phyloP scores from a whole-genome alignment of 1,284 basidiomycete species.

The Ceratobasidium sp. region DNA sequence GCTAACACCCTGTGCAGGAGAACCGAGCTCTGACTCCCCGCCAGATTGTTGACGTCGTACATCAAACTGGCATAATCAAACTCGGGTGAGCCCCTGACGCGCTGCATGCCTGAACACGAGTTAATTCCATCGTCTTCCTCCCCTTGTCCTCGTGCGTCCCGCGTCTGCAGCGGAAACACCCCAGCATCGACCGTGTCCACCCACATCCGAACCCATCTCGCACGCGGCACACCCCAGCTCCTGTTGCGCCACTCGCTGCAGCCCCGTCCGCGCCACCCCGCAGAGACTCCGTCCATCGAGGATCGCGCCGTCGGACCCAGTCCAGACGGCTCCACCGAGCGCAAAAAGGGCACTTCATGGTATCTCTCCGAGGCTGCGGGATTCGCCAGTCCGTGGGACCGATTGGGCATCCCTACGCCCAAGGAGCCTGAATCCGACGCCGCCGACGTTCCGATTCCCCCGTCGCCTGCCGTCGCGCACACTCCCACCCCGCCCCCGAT shows the following conservation, averaged over 20 bases:
- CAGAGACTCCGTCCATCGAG: conserved; percentile 28
- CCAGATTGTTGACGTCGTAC: conserved; percentile 41
- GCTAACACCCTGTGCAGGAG: conserved; percentile 20
- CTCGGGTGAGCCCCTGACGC: conserved; percentile 44
- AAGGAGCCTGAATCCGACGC: conserved; percentile 23
- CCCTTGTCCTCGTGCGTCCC: conserved; percentile 3
- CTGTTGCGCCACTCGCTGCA: conserved; percentile 37
- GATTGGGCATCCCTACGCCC: conserved; percentile 45
- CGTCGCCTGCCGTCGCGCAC: conserved; percentile 15
- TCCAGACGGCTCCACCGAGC: conserved; percentile 39
- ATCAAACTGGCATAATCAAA: conserved; percentile 34
- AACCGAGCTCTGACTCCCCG: conserved; percentile 41
- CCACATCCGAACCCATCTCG: conserved; percentile 28
- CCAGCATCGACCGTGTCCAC: conserved; percentile 40
- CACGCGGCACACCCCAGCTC: conserved; percentile 23
- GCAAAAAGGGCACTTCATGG: conserved; percentile 44
- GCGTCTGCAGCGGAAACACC: conserved; percentile 32
- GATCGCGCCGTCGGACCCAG: conserved; percentile 31
- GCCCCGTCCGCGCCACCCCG: conserved; percentile 36
- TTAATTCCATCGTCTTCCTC: conserved; percentile 7
- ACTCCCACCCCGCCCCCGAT: neutral
- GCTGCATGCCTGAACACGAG: conserved; percentile 4
- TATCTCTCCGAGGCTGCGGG: conserved; percentile 44
- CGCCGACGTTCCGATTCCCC: neutral
- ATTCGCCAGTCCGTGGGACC: conserved; percentile 40